phyloP scores from a whole-genome alignment of 176 grass and related monocot genomes.

The Bonia amplexicaulis region DNA sequence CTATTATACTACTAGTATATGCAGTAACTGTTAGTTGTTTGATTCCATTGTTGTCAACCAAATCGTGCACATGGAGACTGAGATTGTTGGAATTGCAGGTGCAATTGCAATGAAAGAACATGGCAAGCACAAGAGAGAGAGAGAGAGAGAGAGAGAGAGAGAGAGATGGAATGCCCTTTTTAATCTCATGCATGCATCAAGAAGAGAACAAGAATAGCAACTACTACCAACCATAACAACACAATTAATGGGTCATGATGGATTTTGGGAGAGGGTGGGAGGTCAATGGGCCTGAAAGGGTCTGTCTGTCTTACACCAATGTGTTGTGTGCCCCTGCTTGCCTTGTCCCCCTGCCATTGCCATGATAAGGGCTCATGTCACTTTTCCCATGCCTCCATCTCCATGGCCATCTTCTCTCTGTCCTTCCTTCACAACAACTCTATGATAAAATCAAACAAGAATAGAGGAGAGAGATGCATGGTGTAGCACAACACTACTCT shows the following conservation, averaged over 20 bases:
- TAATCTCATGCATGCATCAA: constrained; percentile 1
- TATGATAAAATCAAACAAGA: not conserved
- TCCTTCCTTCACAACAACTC: constrained; percentile 16
- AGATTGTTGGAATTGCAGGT: not conserved
- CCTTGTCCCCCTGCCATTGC: constrained; percentile 30
- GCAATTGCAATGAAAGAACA: constrained; percentile 6
- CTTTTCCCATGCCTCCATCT: constrained; percentile 73
- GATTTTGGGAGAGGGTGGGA: constrained; percentile 27
- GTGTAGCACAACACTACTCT: not conserved
- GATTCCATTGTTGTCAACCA: not conserved
- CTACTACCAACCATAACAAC: constrained; percentile 25
- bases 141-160: no score
- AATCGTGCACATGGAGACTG: not conserved
- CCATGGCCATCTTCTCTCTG: not conserved
- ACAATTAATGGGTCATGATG: constrained; percentile 90
- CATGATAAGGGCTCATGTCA: constrained; percentile 64
- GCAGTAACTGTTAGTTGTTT: not conserved
- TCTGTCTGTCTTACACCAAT: constrained; percentile 46
- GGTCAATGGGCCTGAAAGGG: constrained; percentile 55
- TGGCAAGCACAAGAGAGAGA: not conserved
- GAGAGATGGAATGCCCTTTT: not conserved
- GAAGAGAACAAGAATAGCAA: constrained; percentile 27
- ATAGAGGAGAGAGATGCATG: not conserved
- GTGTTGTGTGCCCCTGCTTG: constrained; percentile 32
- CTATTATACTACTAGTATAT: not conserved